Evolutionary conservation across 139 green algal species (phyloP).

Genomic region (Coelastrella sp.): DNA sequence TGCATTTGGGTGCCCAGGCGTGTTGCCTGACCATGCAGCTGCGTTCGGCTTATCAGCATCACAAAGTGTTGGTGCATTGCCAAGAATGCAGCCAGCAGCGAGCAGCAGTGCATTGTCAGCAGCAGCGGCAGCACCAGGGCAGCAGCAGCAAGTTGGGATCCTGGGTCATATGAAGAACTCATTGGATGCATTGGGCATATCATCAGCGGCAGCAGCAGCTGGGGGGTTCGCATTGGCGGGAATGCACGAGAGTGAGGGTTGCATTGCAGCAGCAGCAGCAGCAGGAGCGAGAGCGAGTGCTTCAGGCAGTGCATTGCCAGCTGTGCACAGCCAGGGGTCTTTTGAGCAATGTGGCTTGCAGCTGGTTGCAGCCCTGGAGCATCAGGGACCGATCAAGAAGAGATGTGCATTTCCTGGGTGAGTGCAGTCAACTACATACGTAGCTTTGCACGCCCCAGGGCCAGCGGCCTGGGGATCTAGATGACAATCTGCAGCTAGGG

Average conservation of each 20-base stretch:
- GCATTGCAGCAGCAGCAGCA: neutral
- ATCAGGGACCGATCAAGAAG: conserved; percentile 32
- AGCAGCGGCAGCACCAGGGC: neutral
- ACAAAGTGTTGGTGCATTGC: neutral
- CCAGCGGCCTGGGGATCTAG: too few relatives aligned
- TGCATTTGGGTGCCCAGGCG: neutral
- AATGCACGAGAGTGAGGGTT: too few relatives aligned
- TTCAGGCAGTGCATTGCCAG: neutral
- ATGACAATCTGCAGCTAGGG: too few relatives aligned
- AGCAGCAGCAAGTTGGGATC: neutral
- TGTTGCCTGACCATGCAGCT: neutral
- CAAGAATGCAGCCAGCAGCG: too few relatives aligned
- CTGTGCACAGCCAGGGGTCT: neutral
- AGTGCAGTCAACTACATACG: neutral
- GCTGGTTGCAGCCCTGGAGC: neutral
- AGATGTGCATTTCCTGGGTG: conserved; percentile 34
- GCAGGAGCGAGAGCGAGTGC: neutral
- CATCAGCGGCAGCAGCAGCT: too few relatives aligned
- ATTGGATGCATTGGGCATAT: too few relatives aligned
- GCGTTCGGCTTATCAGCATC: neutral
- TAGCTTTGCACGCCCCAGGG: neutral
- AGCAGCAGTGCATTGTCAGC: too few relatives aligned
- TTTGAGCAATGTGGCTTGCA: neutral
- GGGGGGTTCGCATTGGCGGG: too few relatives aligned
- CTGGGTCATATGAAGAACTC: too few relatives aligned